Evolutionary conservation across 805 yeast species (phyloP), one percentile per base, ranked within the genome.

Genomic region (Kluyveromyces wickerhamii): DNA sequence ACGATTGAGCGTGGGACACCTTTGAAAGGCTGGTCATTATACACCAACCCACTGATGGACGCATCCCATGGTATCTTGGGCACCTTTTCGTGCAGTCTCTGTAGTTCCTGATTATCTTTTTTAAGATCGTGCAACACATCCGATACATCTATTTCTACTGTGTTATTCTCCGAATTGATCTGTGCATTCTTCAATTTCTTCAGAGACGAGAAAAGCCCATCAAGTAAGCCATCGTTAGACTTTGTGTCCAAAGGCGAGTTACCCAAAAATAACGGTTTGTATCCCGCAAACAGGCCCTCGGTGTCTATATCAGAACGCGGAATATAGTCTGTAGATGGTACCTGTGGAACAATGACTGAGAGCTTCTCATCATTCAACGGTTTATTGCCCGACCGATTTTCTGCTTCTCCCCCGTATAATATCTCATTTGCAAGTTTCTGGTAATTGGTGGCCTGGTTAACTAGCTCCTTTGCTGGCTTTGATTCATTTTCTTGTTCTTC

Each of bases 271-370:
- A 69, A 47, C 2, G 73, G 73, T 22, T 65, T 58, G 42, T 66
- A 65, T 10, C 71, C 69, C 9, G 72, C 69, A 44, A 66, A 64
- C 24, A 69, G 48, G 2, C 70, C 65, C 27, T 65, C 67, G 15
- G 52, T 44, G 29, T 55, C 54, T 5, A 57, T 40, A n/a, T 53
- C 58, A 9, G 41, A 34, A 5, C 32, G 37, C 2, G 52, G 42
- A 7, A 57, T 47, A 42, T 54, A 42, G 20, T 50, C 56, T 3
- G 60, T 54, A 5, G 52, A 34, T 2, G 51, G 47, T 2, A 58
- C 57, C 21, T 43, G 45, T 6, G 62, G 62, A 4, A 57, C 52
- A 16, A 50, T 25, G 14, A 46, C 30, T 10, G 33, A 21, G 6
- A 15, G 16, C 18, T 21, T 27, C 3, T 21, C 11, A 21, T 9